phyloP scores from a whole-genome alignment of 140 eudicot genomes.

The Ambrosia hybrid region DNA sequence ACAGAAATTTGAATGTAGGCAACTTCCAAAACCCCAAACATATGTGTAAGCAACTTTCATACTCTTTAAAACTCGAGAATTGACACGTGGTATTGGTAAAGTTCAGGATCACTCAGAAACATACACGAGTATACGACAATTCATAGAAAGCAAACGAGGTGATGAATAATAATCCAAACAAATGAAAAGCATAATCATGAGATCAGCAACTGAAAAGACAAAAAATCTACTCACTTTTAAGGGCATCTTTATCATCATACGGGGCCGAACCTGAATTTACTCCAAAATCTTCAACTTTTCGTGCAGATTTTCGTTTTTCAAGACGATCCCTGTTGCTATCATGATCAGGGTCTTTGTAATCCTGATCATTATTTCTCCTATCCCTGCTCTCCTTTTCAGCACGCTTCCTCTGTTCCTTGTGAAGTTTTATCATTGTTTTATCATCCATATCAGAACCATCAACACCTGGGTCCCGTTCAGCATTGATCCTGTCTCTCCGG shows the following conservation, averaged over 20 bases:
- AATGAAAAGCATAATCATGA: constrained; percentile 2
- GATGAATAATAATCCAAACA: neutral
- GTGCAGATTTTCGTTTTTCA: constrained; percentile 74
- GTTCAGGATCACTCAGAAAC: constrained; percentile 1
- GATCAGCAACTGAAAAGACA: constrained; percentile 13
- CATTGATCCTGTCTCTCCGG: constrained; percentile 56
- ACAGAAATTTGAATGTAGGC: too few species aligned
- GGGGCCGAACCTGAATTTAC: constrained; percentile 54
- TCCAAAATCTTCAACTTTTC: constrained; percentile 87
- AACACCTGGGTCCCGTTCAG: constrained; percentile 71
- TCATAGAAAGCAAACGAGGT: neutral
- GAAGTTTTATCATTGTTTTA: constrained; percentile 58
- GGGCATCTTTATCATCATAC: constrained; percentile 71
- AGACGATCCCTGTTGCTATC: constrained; percentile 68
- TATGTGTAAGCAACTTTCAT: neutral
- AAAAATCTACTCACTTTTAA: constrained; percentile 70
- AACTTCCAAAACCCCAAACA: neutral
- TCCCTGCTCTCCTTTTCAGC: constrained; percentile 69
- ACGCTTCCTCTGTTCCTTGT: constrained; percentile 77
- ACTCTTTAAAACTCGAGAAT: neutral
- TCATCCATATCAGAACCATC: constrained; percentile 87
- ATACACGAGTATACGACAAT: neutral
- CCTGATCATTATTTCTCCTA: constrained; percentile 67
- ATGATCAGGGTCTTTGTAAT: constrained; percentile 64
- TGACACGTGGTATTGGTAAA: neutral